Evolutionary conservation across 495 filamentous ascomycete genomes (phyloP).

Genomic region (Neurospora sp.): DNA sequence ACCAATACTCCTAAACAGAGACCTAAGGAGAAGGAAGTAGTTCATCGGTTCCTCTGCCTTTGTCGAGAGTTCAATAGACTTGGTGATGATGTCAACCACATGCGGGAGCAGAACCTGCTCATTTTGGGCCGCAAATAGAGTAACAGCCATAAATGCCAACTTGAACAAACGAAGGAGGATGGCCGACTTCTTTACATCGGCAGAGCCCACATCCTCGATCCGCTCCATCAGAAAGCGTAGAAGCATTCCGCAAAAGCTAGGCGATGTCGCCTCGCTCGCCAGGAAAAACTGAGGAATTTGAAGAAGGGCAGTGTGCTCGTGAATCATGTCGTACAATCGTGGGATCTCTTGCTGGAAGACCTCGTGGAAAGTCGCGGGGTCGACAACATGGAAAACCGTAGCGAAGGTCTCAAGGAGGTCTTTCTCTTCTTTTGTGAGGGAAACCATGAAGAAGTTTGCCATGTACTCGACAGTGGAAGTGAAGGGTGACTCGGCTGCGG

Average conservation of each 20-base stretch:
- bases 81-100: conserved; percentile 90
- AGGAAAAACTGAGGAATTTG: conserved; percentile 98
- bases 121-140: conserved; percentile 86
- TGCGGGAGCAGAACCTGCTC: conserved; percentile 92
- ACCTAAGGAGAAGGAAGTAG: conserved; percentile 89
- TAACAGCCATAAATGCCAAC: conserved; percentile 98
- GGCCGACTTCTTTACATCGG: conserved; percentile 79
- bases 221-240: conserved; percentile 93
- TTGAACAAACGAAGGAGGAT: conserved; percentile 95
- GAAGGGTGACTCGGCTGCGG: conserved; percentile 60
- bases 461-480: conserved; percentile 78
- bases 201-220: conserved; percentile 88
- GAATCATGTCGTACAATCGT: conserved; percentile 93
- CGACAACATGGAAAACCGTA: conserved; percentile 96
- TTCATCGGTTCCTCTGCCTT: conserved; percentile 97
- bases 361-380: conserved; percentile 96
- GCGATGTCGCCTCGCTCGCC: conserved; percentile 93
- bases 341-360: conserved; percentile 97
- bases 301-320: conserved; percentile 85
- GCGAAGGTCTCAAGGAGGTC: conserved; percentile 96
- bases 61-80: conserved; percentile 90
- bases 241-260: conserved; percentile 96
- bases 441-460: conserved; percentile 84
- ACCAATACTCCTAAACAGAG: conserved; percentile 90
- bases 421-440: conserved; percentile 91